Conservation (phyloP, 129 eudicot species). For the Gnaphalium uliginosum region DNA sequence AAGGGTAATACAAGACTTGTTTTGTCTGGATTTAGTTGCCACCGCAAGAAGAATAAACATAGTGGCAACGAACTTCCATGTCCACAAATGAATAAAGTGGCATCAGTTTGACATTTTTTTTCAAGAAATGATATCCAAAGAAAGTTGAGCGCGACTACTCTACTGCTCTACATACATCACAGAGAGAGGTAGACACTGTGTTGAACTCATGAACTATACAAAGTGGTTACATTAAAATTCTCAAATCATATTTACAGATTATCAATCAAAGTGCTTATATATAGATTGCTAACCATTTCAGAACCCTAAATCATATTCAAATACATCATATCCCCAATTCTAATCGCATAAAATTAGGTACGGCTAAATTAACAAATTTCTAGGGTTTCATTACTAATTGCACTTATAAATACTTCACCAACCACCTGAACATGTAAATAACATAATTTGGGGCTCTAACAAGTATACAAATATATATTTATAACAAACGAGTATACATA, state of each 20-base stretch:
- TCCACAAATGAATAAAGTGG: background rate
- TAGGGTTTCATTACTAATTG: background rate
- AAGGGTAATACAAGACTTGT: background rate
- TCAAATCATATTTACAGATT: background rate
- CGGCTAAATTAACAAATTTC: background rate
- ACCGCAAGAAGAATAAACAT: background rate
- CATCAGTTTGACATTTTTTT: background rate
- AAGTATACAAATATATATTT: background rate
- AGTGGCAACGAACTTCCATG: background rate
- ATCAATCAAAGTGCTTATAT: background rate
- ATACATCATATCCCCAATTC: background rate
- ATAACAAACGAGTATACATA: background rate
- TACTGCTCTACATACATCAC: too few species aligned
- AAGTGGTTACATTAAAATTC: background rate
- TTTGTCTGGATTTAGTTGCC: background rate
- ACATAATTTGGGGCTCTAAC: background rate
- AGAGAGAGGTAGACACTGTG: too few species aligned
- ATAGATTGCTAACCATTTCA: constrained; percentile 8
- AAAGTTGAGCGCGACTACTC: too few species aligned
- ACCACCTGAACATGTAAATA: background rate
- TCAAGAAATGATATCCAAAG: too few species aligned
- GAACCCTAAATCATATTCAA: constrained; percentile 12
- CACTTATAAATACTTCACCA: background rate
- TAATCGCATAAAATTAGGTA: constrained; percentile 2
- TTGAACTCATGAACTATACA: too few species aligned